Base-by-base conservation (phyloP, 495 filamentous ascomycete species). In the Saxispiralis lemnorum region DNA sequence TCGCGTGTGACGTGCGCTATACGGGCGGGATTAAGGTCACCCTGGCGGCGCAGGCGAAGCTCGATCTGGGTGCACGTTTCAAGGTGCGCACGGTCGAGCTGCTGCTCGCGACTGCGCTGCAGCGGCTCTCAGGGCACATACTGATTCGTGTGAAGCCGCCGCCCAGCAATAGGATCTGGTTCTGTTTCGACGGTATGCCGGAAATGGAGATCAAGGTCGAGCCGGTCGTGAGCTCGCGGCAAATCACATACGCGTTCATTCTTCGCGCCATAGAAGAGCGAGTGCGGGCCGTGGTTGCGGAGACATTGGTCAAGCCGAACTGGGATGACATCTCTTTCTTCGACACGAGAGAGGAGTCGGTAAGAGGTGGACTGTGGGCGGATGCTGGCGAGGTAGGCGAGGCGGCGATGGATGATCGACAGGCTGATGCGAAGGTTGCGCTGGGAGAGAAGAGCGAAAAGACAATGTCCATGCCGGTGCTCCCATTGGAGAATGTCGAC, bases 261-360 rank as follows among this genome's bases (percentile, higher is more conserved):
- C 70, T 95, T 11, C 78, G 85, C 38, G 79, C 86, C 38, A 97
- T 97, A 46, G 89, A 96, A 59, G 93, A 79, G 50, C 68, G 87
- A 18, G 93, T 97, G 56, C 77, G 87, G 44, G 86, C 94, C 58
- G 83, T 95, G 32, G 68, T 97, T 41, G 83, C 76, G 1, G 89
- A 97, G 61, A 93, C 85, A 13, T 59, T 95, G 7, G 89, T 97
- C n/a, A 65, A 80, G 37, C 92, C 92, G 0, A 83, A 92, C 55
- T 96, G 87, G 83, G 89, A 97, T 46, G 89, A 97, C 58, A 72
- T 78, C 1, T 84, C 89, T 3, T 96, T 96, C 62, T 76, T 79
- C 53, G 73, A 81, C 49, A 94, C 84, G 5, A 62, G 73, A 30
- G 61, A 70, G 35, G 82, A 93, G 54, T 58, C 63, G 19, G 85